Conservation (phyloP, 2,329 filamentous ascomycete species). For the Aspergillus nomiae region DNA sequence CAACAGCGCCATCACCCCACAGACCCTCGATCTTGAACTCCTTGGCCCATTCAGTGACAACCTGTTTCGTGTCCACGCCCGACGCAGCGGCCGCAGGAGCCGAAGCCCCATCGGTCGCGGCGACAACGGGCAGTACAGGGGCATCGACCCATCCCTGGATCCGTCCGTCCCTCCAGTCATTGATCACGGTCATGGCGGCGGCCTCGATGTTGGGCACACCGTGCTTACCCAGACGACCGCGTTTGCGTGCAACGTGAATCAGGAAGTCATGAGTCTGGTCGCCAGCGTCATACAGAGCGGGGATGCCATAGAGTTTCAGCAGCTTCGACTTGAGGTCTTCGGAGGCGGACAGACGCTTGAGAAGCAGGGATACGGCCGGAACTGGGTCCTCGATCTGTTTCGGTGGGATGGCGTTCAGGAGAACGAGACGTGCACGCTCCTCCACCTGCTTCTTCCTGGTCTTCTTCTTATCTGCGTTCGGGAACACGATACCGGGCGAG, state of each 20-base stretch:
- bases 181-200: slow-evolving; percentile 89
- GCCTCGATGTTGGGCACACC: slow-evolving; percentile 86
- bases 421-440: slow-evolving; percentile 76
- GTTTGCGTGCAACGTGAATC: slow-evolving; percentile 90
- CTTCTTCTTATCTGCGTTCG: slow-evolving; percentile 62
- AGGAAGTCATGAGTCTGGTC: slow-evolving; percentile 89
- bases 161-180: slow-evolving; percentile 93
- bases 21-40: slow-evolving; percentile 95
- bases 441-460: slow-evolving; percentile 66
- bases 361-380: slow-evolving; percentile 80
- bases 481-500: slow-evolving; percentile 93
- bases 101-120: slow-evolving; percentile 36
- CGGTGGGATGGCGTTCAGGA: slow-evolving; percentile 88
- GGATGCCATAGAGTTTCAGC: slow-evolving; percentile 79
- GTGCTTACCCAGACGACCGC: slow-evolving; percentile 82
- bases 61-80: slow-evolving; percentile 72
- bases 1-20: slow-evolving; percentile 69
- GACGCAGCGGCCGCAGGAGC: slow-evolving; percentile 35
- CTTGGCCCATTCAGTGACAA: slow-evolving; percentile 89
- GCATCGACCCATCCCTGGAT: slow-evolving; percentile 91
- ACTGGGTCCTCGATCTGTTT: slow-evolving; percentile 93
- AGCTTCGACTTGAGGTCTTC: slow-evolving; percentile 76
- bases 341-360: slow-evolving; percentile 74
- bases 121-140: slow-evolving; percentile 65
- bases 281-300: slow-evolving; percentile 72